Base-by-base conservation (phyloP, 257 asterid species). In the Cruciata laevipes region DNA sequence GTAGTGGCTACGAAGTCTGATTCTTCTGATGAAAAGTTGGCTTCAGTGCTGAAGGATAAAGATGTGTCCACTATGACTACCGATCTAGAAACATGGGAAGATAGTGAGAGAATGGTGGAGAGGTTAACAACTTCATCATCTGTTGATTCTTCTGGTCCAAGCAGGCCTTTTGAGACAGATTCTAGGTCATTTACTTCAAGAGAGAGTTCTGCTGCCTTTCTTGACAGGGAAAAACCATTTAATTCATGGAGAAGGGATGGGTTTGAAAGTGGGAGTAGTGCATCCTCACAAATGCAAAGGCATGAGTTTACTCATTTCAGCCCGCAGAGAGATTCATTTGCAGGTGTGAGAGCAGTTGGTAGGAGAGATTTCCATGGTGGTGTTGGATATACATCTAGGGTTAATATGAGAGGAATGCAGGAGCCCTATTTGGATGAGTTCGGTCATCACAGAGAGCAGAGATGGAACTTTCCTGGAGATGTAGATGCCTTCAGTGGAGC, bases 81-180 rank as follows among this genome's bases (percentile, higher is more conserved):
- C 18, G 89, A 86, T 72, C 61, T 80, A 76, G 96, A 88, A 69
- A 75, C 83, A 30, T 90, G 99, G 97, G 97, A 90, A 81, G 96
- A 90, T 71, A 73, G 86, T 58, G 95, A 94, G 83, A 85, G 90
- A 81, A 78, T 84, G 87, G 86, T 88, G 66, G 95, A 85, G 44
- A 86, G 89, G 65, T 81, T 79, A 72, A 73, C 75, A 52, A 63
- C 79, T 71, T 78, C 89, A 64, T 79, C 79, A 37, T 73, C 89
- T 47, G 82, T 77, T 66, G 89, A 84, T 74, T 74, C 88, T 66
- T 79, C 87, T 59, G 65, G 76, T 77, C 62, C 73, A 72, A 74
- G 74, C 73, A 82, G 85, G 75, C 73, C 83, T 72, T 66, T 75
- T 69, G 97, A 87, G 73, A 80, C 77, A 71, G 73, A 82, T 83